Conservation (phyloP, 345 rosid species). For the Cardamine chenopodiifolia region DNA sequence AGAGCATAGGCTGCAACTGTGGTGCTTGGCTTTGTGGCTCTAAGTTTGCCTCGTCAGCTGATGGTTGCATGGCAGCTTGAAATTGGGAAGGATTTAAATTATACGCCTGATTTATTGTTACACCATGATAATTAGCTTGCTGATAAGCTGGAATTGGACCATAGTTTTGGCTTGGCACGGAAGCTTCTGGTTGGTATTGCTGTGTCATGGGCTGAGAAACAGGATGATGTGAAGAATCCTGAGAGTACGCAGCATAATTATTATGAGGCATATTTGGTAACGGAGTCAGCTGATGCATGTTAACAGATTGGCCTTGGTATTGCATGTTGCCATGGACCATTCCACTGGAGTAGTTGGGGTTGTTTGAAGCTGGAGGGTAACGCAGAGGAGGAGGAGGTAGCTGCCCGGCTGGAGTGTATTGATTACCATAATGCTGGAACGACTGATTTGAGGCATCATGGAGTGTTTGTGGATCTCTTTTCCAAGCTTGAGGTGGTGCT, state of each 20-base stretch:
- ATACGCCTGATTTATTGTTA: conserved; percentile 55
- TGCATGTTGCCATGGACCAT: conserved; percentile 50
- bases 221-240: conserved; percentile 56
- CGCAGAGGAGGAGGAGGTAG: conserved; percentile 48
- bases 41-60: conserved; percentile 50
- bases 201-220: conserved; percentile 58
- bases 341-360: conserved; percentile 51
- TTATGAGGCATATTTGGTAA: conserved; percentile 50
- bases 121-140: conserved; percentile 46
- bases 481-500: conserved; percentile 57
- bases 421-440: conserved; percentile 58
- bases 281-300: conserved; percentile 55
- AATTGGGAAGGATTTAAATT: conserved; percentile 53
- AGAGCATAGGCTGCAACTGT: conserved; percentile 56
- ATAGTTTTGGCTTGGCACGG: conserved; percentile 52
- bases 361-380: conserved; percentile 51
- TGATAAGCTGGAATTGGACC: conserved; percentile 44
- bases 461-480: conserved; percentile 45
- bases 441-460: conserved; percentile 53
- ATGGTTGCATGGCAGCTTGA: conserved; percentile 52
- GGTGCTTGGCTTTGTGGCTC: conserved; percentile 59
- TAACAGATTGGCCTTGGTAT: conserved; percentile 54
- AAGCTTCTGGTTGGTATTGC: conserved; percentile 61
- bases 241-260: conserved; percentile 37
- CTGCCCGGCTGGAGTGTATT: conserved; percentile 53